A percentile compares a stretch with the other conserved stretches of the same genome.
Conservation (phyloP, 768 basidiomycete genomes). For the Russula compacta region DNA sequence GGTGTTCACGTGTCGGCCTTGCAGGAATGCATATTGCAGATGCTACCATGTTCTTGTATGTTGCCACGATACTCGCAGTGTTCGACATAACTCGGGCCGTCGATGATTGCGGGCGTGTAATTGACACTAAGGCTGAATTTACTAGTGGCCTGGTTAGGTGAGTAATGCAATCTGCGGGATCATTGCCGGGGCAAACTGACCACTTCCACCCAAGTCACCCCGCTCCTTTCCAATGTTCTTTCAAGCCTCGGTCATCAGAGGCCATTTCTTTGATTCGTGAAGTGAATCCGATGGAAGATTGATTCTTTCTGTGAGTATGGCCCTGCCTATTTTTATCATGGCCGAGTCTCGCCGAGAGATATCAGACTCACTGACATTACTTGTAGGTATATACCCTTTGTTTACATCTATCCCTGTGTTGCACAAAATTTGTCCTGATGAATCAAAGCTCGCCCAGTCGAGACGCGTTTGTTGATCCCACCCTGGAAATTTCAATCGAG, state of each 20-base stretch:
- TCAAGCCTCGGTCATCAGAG: background rate
- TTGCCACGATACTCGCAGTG: background rate
- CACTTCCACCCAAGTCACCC: background rate
- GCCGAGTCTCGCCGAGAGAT: too few relatives aligned
- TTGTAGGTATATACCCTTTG: too few relatives aligned
- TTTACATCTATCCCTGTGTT: too few relatives aligned
- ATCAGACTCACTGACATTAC: too few relatives aligned
- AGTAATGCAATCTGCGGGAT: background rate
- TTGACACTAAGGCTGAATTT: background rate
- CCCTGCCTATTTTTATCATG: too few relatives aligned
- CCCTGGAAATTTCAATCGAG: too few relatives aligned
- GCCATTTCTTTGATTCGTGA: background rate
- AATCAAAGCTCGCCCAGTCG: too few relatives aligned
- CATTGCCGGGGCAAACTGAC: background rate
- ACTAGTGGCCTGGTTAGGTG: background rate
- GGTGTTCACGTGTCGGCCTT: background rate
- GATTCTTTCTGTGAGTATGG: background rate
- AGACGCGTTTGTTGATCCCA: too few relatives aligned
- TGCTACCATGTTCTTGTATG: background rate
- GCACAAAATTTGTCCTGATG: too few relatives aligned
- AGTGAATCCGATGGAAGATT: background rate
- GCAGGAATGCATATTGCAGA: background rate
- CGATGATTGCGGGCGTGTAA: background rate
- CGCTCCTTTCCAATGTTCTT: background rate
- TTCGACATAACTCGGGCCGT: background rate